Evolutionary conservation across 2,329 filamentous ascomycete genomes (phyloP).

Genomic region (Cercospora sp.): DNA sequence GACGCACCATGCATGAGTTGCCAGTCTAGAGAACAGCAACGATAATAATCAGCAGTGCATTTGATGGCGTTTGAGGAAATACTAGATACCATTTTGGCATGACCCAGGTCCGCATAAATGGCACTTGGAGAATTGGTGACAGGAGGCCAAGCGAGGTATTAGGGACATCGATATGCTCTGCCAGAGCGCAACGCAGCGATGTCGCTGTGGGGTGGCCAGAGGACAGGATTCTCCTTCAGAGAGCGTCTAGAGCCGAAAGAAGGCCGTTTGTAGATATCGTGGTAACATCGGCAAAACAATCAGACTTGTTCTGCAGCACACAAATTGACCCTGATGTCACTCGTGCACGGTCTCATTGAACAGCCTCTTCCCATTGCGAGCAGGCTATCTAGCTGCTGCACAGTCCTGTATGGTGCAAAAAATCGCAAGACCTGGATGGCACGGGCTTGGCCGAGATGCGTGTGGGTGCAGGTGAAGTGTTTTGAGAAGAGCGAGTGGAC

Average conservation of each 20-base stretch:
- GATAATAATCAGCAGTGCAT: constrained; percentile 7
- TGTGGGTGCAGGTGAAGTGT: constrained; percentile 2
- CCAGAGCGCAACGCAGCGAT: not conserved
- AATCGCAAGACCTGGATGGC: not conserved
- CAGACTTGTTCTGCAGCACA: constrained; percentile 2
- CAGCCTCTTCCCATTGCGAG: not conserved
- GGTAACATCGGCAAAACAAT: constrained; percentile 6
- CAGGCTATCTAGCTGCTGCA: constrained; percentile 4
- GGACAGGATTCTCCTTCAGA: not conserved
- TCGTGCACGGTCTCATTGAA: not conserved
- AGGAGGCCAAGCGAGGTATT: not conserved
- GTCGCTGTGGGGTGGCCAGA: not conserved
- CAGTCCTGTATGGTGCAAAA: not conserved
- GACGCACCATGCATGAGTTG: constrained; percentile 8
- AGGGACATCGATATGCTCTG: not conserved
- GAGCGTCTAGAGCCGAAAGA: not conserved
- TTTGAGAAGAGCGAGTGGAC: constrained; percentile 11
- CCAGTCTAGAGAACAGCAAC: not conserved
- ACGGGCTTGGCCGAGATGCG: constrained; percentile 7
- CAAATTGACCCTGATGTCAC: constrained; percentile 3
- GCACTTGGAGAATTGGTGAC: not conserved
- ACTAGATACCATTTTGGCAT: constrained; percentile 16
- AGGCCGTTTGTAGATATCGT: constrained; percentile 1
- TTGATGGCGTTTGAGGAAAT: constrained; percentile 9
- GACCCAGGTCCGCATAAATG: constrained; percentile 4